Evolutionary conservation across 2,329 filamentous ascomycete species (phyloP).

Genomic region (Talaromyces sp.): DNA sequence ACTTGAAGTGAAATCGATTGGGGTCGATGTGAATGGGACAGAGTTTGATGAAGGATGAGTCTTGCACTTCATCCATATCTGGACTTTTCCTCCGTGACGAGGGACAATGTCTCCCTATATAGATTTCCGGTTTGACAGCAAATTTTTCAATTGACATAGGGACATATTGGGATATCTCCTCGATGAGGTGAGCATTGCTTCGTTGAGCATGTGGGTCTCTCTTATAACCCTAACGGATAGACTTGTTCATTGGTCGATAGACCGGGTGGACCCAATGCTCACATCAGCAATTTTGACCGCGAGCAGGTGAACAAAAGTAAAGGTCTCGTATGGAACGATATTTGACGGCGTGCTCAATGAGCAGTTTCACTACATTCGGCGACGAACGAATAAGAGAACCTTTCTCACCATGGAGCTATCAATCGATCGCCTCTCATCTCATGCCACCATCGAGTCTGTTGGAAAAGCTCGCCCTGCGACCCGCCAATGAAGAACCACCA

Average conservation of each 20-base stretch:
- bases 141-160: not conserved
- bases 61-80: not conserved
- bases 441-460: slow-evolving; percentile 14
- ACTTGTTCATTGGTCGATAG: not conserved
- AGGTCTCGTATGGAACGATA: not conserved
- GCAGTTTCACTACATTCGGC: not conserved
- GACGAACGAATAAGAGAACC: not conserved
- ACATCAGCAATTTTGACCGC: not conserved
- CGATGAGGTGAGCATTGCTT: slow-evolving; percentile 12
- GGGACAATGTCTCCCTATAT: not conserved
- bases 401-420: slow-evolving; percentile 6
- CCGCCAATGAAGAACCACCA: slow-evolving; percentile 32
- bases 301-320: not conserved
- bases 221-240: not conserved
- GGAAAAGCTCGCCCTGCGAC: slow-evolving; percentile 11
- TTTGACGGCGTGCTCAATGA: not conserved
- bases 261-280: not conserved
- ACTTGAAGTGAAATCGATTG: not conserved
- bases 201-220: slow-evolving; percentile 7
- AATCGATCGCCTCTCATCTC: slow-evolving; percentile 14
- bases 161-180: not conserved
- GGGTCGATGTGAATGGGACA: not conserved
- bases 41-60: no score
- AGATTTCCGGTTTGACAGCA: no score
- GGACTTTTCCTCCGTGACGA: not conserved